Conservation (phyloP, 495 filamentous ascomycete genomes). For the Amniculicola lignicola region DNA sequence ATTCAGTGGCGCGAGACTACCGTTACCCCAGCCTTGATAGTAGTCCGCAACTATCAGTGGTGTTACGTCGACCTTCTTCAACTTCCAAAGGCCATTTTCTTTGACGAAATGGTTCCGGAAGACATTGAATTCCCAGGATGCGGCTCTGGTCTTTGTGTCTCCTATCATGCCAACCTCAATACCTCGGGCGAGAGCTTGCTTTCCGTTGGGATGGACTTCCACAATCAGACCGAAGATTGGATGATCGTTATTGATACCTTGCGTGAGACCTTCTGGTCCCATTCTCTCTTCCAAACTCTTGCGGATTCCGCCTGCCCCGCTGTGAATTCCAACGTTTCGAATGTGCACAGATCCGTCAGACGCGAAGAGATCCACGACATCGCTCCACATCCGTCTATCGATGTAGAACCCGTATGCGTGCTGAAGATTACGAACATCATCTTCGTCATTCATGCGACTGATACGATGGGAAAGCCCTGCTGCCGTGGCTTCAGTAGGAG, state of each 20-base stretch:
- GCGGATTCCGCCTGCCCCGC: slow-evolving; percentile 5
- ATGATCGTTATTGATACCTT: slow-evolving; percentile 26
- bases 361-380: slow-evolving; percentile 20
- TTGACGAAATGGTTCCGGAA: slow-evolving; percentile 20
- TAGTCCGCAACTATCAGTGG: slow-evolving; percentile 21
- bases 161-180: slow-evolving; percentile 24
- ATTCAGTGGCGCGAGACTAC: neutral
- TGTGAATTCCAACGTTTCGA: neutral
- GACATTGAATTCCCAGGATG: slow-evolving; percentile 27
- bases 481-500: neutral
- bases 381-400: slow-evolving; percentile 26
- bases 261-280: slow-evolving; percentile 19
- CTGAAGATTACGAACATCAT: slow-evolving; percentile 21
- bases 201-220: slow-evolving; percentile 3
- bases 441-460: slow-evolving; percentile 19
- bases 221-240: slow-evolving; percentile 21
- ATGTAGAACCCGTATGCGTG: slow-evolving; percentile 24
- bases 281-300: slow-evolving; percentile 5
- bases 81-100: slow-evolving; percentile 19
- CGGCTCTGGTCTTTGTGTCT: slow-evolving; percentile 13
- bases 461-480: slow-evolving; percentile 10
- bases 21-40: slow-evolving; percentile 22
- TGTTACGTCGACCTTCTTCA: slow-evolving; percentile 3
- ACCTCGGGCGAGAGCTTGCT: slow-evolving; percentile 16
- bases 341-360: neutral